Conservation (phyloP, 495 filamentous ascomycete genomes). For the Halenospora varia region DNA sequence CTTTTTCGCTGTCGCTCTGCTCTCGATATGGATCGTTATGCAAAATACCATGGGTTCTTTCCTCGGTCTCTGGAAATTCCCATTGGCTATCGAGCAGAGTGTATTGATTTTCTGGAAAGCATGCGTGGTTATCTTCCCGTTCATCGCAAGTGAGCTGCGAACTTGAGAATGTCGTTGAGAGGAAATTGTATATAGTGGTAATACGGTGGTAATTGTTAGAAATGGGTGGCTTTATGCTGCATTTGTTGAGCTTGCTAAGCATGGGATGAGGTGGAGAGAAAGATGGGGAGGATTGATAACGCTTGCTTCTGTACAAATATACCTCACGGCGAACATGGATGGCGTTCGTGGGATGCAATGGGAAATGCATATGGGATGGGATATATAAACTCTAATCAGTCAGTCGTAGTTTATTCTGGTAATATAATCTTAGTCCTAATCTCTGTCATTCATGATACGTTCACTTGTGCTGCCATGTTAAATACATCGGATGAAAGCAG, state of each 20-base stretch:
- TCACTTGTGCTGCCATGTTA: no score
- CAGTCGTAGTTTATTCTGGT: no score
- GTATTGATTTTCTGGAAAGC: conserved; percentile 79
- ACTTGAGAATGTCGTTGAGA: conserved; percentile 2
- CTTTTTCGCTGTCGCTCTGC: conserved; percentile 90
- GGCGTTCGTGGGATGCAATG: no score
- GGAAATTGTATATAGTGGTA: conserved; percentile 2
- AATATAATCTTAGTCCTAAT: no score
- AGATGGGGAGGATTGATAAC: neutral
- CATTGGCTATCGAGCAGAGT: conserved; percentile 55
- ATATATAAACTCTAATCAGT: no score
- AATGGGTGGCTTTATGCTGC: neutral
- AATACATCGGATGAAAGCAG: no score
- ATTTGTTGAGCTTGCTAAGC: neutral
- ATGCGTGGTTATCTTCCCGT: conserved; percentile 84
- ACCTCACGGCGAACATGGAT: neutral
- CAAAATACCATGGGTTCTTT: conserved; percentile 35
- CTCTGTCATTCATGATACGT: no score
- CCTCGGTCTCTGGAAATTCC: conserved; percentile 53
- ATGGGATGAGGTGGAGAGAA: neutral
- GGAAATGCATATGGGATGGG: no score
- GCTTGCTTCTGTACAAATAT: neutral
- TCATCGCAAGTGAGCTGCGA: conserved; percentile 47
- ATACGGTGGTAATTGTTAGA: neutral
- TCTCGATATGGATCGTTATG: conserved; percentile 79